Evolutionary conservation across 2,329 filamentous ascomycete genomes (phyloP).

Genomic region (Cytospora chrysosperma): DNA sequence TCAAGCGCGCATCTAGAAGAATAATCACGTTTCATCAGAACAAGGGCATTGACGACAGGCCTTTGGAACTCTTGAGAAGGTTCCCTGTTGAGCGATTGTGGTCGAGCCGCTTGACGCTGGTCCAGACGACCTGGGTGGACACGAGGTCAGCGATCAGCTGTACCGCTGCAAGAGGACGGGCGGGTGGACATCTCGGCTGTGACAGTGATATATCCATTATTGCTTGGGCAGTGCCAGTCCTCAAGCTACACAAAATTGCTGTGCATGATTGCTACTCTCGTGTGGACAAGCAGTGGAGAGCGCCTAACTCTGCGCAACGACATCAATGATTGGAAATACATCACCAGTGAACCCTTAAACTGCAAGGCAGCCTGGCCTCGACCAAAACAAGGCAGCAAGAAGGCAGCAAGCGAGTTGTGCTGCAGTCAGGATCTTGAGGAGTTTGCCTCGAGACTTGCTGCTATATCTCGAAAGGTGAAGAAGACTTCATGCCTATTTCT

Average conservation of each 20-base stretch:
- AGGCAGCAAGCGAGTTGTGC: not conserved
- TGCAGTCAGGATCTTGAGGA: not conserved
- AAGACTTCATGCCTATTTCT: not conserved
- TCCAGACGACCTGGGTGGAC: not conserved
- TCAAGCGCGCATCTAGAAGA: not conserved
- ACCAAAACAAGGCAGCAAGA: not conserved
- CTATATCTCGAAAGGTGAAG: not conserved
- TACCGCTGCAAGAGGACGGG: not conserved
- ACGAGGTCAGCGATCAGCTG: not conserved
- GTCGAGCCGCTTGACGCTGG: not conserved
- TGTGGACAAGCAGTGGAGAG: not conserved
- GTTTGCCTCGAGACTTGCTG: not conserved
- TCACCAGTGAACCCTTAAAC: not conserved
- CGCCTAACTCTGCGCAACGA: not conserved
- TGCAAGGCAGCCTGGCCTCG: not conserved
- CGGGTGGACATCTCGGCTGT: not conserved
- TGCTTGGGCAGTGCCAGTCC: not conserved
- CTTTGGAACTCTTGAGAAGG: not conserved
- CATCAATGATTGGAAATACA: not conserved
- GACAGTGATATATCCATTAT: not conserved
- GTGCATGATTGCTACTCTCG: slow-evolving; percentile 1
- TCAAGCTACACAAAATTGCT: not conserved
- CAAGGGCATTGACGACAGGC: not conserved
- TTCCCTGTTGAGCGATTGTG: not conserved
- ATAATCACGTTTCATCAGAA: not conserved